Evolutionary conservation across 2,329 filamentous ascomycete species (phyloP).

Genomic region (Fusarium sp.): DNA sequence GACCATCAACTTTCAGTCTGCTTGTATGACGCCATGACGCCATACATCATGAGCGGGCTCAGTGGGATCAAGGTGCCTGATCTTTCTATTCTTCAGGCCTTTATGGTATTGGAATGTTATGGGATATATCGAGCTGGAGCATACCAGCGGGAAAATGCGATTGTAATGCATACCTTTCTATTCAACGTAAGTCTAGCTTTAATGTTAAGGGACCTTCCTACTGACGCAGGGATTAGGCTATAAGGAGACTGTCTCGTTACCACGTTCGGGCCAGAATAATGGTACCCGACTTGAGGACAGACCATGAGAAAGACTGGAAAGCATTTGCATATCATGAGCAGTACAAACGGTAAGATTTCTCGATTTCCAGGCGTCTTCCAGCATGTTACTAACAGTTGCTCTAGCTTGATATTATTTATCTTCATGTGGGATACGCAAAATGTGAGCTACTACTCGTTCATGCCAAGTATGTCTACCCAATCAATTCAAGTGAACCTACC

Average conservation of each 20-base stretch:
- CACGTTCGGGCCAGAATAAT: background rate
- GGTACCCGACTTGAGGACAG: background rate
- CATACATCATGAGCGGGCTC: background rate
- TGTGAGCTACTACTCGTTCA: background rate
- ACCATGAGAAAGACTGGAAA: background rate
- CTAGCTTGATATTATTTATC: background rate
- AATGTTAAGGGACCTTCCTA: too few species aligned
- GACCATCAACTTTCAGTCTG: background rate
- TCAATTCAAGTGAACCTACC: rapidly evolving
- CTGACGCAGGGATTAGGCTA: background rate
- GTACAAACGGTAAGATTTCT: background rate
- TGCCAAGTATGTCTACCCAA: background rate
- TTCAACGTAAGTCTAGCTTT: background rate
- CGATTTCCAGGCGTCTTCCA: rapidly evolving
- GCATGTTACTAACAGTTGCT: rapidly evolving
- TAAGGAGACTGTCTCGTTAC: background rate
- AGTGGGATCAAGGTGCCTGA: background rate
- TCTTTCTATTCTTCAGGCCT: background rate
- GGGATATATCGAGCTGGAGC: background rate
- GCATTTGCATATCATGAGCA: background rate
- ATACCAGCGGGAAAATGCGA: background rate
- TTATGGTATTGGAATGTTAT: background rate
- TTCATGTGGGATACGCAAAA: background rate
- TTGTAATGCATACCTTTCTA: background rate
- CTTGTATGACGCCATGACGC: background rate